Base-by-base conservation (phyloP, 352 stramenopile species). In the Globisporangium polare region DNA sequence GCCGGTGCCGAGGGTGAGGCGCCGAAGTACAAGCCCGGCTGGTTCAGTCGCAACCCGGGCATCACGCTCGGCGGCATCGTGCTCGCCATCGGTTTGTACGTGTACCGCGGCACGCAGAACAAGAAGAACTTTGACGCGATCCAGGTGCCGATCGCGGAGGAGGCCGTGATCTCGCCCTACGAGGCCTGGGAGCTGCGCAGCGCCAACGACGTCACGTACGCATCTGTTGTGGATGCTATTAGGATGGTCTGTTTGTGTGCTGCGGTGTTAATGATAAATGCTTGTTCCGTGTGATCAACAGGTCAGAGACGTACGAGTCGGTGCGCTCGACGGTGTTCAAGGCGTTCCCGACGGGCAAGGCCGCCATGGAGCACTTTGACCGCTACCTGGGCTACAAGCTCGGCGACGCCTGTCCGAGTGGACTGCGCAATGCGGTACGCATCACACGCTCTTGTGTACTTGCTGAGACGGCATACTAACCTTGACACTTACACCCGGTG, bases 21-120 rank as follows among this genome's bases (percentile, higher is more conserved):
- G 50, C 78, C 83, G 45, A 90, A 93, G 65, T 91, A 89, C 72
- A 90, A 90, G 62, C 85, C 85, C 41, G 86, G 86, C 27, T 92
- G 80, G 70, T 94, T 94, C 73, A 94, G 86, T 53, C 86, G 86
- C 68, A 90, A 94, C 57, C 86, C 86, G 1, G 86, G 83, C n/a
- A 65, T 91, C 54, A 86, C 83, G 46, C 68, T 94, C 39, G 80
- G 82, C 52, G 80, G 74, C 33, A 86, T 92, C 27, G 50, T 92
- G 51, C 49, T 92, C 10, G 72, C 69, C 20, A 94, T 92, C 53
- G 73, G 66, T 8, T 62, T 80, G 22, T 94, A 88, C 66, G 80
- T 94, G 53, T 90, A 92, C 68, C 76, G 86, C 31, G 78, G 83
- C 31, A 85, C 78, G 22, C 63, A 74, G 37, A 79, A 80, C 66